Base-by-base conservation (phyloP, 257 asterid species). In the Lithospermum erythrorhizon region DNA sequence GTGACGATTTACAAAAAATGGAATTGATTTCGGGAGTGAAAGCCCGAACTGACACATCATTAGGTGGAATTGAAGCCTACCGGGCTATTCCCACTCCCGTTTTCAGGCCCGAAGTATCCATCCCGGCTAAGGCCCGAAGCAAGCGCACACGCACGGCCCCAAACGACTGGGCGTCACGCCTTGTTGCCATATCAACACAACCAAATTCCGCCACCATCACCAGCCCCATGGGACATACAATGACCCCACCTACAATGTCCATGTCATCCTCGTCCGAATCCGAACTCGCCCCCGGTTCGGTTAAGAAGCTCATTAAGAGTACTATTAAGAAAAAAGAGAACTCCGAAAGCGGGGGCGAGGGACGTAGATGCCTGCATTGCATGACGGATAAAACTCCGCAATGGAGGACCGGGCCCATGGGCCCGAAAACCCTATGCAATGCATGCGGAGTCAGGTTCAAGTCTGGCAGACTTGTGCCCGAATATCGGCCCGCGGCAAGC, bases 331-430 rank as follows among this genome's bases (percentile, higher is more conserved):
- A 74, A 64, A 81, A 79, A 70, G 87, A 76, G 7, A 73, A 6
- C 11, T 16, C 23, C 2, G 84, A 81, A 0, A 70, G 52, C 30
- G 70, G 72, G 14, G 45, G 65, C 55, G 95, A 84, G 37, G 90
- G 88, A 18, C 66, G 97, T 68, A 84, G 62, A 74, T 90, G 97
- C 83, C 85, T 84, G 20, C 97, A 90, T 49, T 90, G 97, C 69
- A 90, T 89, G 59, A 90, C 96, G 1, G 95, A 90, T 77, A 90
- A 90, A 81, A 90, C 97, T 35, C 97, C 97, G 6, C 97, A 90
- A 60, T 90, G 97, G 97, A 63, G 97, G 52, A 90, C 96, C 2
- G 97, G 97, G 58, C 96, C 97, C 32, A 62, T 81, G 94, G 97
- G 97, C 30, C 97, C 97, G 20, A 90, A 90, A 73, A 89, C 97